A percentile compares a stretch with the other conserved stretches of the same genome.
Evolutionary conservation across 2,329 filamentous ascomycete species (phyloP).

Genomic region (Arachnopeziza araneosa): DNA sequence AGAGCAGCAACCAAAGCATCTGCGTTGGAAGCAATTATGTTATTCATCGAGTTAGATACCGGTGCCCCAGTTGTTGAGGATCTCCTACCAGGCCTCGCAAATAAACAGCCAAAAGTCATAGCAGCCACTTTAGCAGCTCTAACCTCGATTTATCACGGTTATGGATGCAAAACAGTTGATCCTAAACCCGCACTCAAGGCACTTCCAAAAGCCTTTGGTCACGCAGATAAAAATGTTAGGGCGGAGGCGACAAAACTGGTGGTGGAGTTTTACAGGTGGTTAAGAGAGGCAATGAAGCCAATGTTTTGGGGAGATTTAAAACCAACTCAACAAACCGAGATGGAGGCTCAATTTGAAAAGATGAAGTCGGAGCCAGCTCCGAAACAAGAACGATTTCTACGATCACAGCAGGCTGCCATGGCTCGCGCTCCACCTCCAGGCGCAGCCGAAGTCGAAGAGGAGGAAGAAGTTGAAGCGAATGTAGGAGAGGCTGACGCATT

Average conservation of each 20-base stretch:
- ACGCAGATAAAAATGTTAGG: slow-evolving; percentile 96
- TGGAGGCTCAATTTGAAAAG: slow-evolving; percentile 91
- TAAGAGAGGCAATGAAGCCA: slow-evolving; percentile 96
- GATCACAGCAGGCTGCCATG: slow-evolving; percentile 81
- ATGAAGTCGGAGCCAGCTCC: slow-evolving; percentile 81
- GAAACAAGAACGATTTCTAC: slow-evolving; percentile 83
- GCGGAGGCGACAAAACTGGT: slow-evolving; percentile 88
- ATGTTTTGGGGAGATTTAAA: slow-evolving; percentile 97
- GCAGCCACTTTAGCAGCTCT: slow-evolving; percentile 70
- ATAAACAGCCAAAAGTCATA: slow-evolving; percentile 90
- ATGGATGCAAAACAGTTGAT: slow-evolving; percentile 89
- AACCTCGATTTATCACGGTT: slow-evolving; percentile 83
- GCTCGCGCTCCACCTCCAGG: slow-evolving; percentile 60
- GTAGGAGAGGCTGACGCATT: slow-evolving; percentile 71
- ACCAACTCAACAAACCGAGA: slow-evolving; percentile 86
- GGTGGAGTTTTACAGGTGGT: slow-evolving; percentile 93
- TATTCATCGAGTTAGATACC: slow-evolving; percentile 87
- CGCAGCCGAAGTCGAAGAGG: slow-evolving; percentile 51
- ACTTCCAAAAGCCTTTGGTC: slow-evolving; percentile 85
- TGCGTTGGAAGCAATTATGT: slow-evolving; percentile 76
- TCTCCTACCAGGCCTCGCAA: slow-evolving; percentile 71
- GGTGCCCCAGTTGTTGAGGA: slow-evolving; percentile 85
- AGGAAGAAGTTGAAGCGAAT: slow-evolving; percentile 50
- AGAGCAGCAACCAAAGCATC: slow-evolving; percentile 84
- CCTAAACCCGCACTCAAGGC: slow-evolving; percentile 86